Conservation (phyloP, 169 alveolate genomes). For the Eimeria sp. region DNA sequence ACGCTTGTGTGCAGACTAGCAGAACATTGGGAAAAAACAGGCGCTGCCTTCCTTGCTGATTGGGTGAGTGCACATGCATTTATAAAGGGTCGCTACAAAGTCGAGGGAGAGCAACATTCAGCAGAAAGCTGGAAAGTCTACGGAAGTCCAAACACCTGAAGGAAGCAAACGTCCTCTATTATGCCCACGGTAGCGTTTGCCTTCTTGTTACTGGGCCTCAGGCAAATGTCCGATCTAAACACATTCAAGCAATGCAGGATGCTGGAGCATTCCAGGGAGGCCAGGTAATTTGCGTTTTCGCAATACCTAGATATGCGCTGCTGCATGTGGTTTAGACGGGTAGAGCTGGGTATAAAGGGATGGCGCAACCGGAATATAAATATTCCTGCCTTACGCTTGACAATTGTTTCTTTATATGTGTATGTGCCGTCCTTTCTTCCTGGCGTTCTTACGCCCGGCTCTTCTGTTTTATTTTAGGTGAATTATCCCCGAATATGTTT, state of each 20-base stretch:
- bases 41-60: conserved; percentile 75
- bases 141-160: background rate
- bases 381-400: background rate
- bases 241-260: conserved; percentile 53
- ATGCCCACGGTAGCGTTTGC: background rate
- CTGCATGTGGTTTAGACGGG: background rate
- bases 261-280: conserved; percentile 66
- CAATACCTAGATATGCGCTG: background rate
- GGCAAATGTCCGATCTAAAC: conserved; percentile 43
- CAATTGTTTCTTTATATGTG: background rate
- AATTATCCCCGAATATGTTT: background rate
- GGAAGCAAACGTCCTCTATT: background rate
- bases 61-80: conserved; percentile 77
- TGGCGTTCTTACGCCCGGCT: background rate
- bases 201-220: conserved; percentile 10
- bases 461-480: background rate
- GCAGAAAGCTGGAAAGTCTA: background rate
- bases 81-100: background rate
- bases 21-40: conserved; percentile 65
- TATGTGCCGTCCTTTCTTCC: background rate
- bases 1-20: conserved; percentile 56
- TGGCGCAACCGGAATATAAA: background rate
- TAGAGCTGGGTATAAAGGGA: background rate
- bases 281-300: conserved; percentile 6
- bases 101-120: background rate